Evolutionary conservation across 108 stramenopile species (phyloP), one percentile per base, ranked within the genome.

Genomic region (Ochromonas danica): DNA sequence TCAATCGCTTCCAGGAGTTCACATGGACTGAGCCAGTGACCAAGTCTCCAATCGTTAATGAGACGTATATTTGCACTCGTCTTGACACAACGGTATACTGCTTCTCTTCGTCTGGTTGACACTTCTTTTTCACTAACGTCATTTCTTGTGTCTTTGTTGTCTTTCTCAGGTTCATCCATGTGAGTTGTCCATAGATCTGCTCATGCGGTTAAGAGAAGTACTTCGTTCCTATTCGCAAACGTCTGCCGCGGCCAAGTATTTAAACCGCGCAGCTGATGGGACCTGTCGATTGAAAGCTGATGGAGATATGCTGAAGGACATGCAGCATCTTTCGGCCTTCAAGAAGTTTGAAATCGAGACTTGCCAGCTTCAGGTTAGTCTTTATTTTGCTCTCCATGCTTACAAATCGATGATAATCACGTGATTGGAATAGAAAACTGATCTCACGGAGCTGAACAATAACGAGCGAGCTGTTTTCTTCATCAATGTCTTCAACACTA

Each of bases 321-420:
- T 57, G 10, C 51, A 57, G 51, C 51, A 22, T 57, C 51, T 57
- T 10, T 57, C 51, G 51, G 63, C 63, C 17, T 67, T 67, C 63
- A 22, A 33, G 17, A 33, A 22, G 31, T 67, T 67, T 36, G 63
- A 67, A 67, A 6, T 36, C 10, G 30, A 67, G 25, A 31, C 14
- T 33, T 67, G 63, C 35, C 63, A 67, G 35, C 25, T 67, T 10
- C 63, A 67, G 35, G 51, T n/a, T n/a, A n/a, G n/a, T n/a, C n/a
- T n/a, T n/a, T n/a, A n/a, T n/a, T n/a, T n/a, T n/a, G n/a, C n/a
- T n/a, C n/a, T n/a, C n/a, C n/a, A 22, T 57, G 51, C 51, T 57
- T 22, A 57, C 10, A 22, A 57, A 57, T 57, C 51, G 51, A 57
- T 17, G 51, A 22, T 57, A 22, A 57, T 57, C 17, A 10, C 51